Evolutionary conservation across 2,329 filamentous ascomycete genomes (phyloP).

Genomic region (Curvularia eragrostidis): DNA sequence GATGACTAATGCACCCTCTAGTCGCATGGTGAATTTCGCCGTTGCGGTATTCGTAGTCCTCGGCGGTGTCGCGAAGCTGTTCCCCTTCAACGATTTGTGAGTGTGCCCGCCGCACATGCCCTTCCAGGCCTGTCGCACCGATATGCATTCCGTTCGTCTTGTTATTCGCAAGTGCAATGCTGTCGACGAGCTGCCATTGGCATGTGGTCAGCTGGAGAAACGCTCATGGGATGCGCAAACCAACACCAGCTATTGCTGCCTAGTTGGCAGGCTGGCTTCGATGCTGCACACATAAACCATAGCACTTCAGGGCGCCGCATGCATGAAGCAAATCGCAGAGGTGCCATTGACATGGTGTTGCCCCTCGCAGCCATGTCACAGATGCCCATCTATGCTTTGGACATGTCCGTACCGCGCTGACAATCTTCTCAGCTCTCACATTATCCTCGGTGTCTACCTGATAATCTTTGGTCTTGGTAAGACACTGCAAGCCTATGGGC

Average conservation of each 20-base stretch:
- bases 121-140: constrained; percentile 5
- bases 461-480: constrained; percentile 87
- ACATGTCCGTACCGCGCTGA: constrained; percentile 27
- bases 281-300: neutral
- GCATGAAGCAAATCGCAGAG: neutral
- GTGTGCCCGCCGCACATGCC: constrained; percentile 43
- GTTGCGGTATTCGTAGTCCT: constrained; percentile 87
- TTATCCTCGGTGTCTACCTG: constrained; percentile 85
- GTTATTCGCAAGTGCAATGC: neutral
- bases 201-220: neutral
- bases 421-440: constrained; percentile 61
- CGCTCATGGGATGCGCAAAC: neutral
- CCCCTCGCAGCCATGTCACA: neutral
- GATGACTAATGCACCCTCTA: constrained; percentile 51
- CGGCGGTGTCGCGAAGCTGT: constrained; percentile 79
- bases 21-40: constrained; percentile 92
- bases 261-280: neutral
- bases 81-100: constrained; percentile 55
- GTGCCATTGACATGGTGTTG: neutral
- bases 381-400: neutral
- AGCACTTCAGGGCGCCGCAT: neutral
- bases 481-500: constrained; percentile 33
- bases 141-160: neutral
- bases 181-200: neutral
- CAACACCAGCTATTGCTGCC: neutral